These are phyloP conservation scores for Candida multigemmis DNA, from an alignment of 805 yeast species.

Conservation along the genomic window DNA sequence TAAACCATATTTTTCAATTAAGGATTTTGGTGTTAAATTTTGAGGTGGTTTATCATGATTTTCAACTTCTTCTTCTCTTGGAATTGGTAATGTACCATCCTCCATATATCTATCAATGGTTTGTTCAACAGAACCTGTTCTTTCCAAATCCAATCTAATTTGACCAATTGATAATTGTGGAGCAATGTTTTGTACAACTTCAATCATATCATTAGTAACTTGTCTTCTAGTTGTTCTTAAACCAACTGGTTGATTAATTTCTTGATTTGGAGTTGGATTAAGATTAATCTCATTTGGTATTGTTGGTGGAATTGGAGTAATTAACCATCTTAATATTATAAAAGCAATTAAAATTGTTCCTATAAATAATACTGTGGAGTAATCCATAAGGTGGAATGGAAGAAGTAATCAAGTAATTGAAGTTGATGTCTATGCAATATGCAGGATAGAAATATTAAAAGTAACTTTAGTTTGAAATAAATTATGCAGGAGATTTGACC, in stretches of 20 bases:
- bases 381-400: slow-evolving; percentile 34
- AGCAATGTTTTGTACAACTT: slow-evolving; percentile 74
- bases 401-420: too few species aligned
- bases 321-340: slow-evolving; percentile 56
- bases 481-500: too few species aligned
- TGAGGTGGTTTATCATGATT: slow-evolving; percentile 11
- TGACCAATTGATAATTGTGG: slow-evolving; percentile 64
- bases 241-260: slow-evolving; percentile 8
- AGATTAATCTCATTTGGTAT: slow-evolving; percentile 7
- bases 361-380: slow-evolving; percentile 44
- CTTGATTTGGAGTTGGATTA: not conserved
- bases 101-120: slow-evolving; percentile 69
- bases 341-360: slow-evolving; percentile 43
- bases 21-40: slow-evolving; percentile 10
- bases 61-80: slow-evolving; percentile 26
- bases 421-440: too few species aligned
- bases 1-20: slow-evolving; percentile 34
- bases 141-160: slow-evolving; percentile 63
- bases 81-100: slow-evolving; percentile 50
- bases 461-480: too few species aligned
- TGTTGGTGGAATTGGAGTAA: slow-evolving; percentile 46
- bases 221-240: slow-evolving; percentile 21
- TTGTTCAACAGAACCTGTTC: slow-evolving; percentile 71
- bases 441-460: too few species aligned
- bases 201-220: slow-evolving; percentile 69